Conservation (phyloP, 2,329 filamentous ascomycete genomes). For the Trichoderma koningiopsis region DNA sequence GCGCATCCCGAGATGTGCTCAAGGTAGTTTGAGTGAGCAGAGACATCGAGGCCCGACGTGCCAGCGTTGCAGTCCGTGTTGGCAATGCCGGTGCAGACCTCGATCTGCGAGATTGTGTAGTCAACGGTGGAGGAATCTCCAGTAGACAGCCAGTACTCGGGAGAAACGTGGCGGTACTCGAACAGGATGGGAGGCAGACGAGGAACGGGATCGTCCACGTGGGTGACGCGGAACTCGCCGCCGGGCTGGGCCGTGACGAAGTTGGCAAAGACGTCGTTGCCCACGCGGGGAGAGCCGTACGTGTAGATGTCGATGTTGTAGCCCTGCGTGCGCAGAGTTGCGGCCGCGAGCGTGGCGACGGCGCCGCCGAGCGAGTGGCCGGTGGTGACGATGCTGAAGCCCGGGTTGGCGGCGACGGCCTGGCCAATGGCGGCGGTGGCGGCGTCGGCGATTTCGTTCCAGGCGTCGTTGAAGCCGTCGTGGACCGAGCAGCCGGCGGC, state of each 20-base stretch:
- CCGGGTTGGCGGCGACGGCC: conserved; percentile 51
- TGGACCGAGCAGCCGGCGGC: conserved; percentile 53
- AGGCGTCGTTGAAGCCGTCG: conserved; percentile 61
- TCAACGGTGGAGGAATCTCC: conserved; percentile 38
- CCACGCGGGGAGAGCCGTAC: conserved; percentile 68
- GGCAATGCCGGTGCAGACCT: conserved; percentile 51
- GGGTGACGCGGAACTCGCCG: conserved; percentile 65
- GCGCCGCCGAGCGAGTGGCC: conserved; percentile 72
- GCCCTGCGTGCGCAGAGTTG: conserved; percentile 54
- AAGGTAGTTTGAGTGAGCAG: conserved; percentile 55
- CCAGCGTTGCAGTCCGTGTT: conserved; percentile 56
- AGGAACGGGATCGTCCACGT: conserved; percentile 67
- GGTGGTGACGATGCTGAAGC: conserved; percentile 58
- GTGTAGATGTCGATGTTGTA: conserved; percentile 59
- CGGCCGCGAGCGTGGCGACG: conserved; percentile 61
- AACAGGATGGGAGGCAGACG: conserved; percentile 63
- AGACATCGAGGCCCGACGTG: conserved; percentile 47
- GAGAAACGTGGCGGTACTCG: conserved; percentile 66
- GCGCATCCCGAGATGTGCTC: conserved; percentile 46
- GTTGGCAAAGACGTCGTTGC: conserved; percentile 56
- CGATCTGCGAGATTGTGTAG: conserved; percentile 46
- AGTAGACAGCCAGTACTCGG: conserved; percentile 66
- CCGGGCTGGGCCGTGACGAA: conserved; percentile 58
- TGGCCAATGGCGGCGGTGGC: conserved; percentile 48
- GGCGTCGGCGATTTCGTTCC: conserved; percentile 52